Base-by-base conservation (phyloP, 2,329 filamentous ascomycete genomes). In the Aspergillus sp. region DNA sequence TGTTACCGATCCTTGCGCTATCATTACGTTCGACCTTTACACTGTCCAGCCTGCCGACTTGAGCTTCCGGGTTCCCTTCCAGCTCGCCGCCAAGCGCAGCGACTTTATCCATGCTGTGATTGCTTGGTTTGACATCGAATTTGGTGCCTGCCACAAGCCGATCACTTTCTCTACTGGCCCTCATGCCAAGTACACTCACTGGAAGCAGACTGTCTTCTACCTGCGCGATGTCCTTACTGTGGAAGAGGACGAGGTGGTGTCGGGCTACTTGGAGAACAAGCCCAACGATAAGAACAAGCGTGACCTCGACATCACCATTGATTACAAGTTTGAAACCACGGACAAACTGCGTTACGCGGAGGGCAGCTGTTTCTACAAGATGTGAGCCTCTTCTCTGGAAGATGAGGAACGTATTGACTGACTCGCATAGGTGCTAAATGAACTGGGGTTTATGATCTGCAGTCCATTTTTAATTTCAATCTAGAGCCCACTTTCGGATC, bases 201-300 rank as follows among this genome's bases (percentile, higher is more conserved):
- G 94, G 94, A 99, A 99, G 80, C 94, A 99, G 80, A 99, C 94
- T 11, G 94, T 99, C 57, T 97, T 99, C 79, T 99, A 99, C 78
- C 81, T 99, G 58, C 85, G 89, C 67, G 92, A 99, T 63, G 89
- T 96, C 32, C 79, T 99, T 59, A 97, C 92, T 16, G 91, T 96
- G 35, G 87, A 95, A 73, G 82, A 90, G 67, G 90, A 88, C 52
- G 94, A 99, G 79, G 80, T 83, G 65, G 81, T 99, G 54, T 76
- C 78, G 54, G 89, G 90, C 65, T 78, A 81, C 30, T 77, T 99
- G 38, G 81, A 84, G 58, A 95, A 93, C 77, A 88, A 86, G 75
- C 94, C 94, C 49, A 99, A 96, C 71, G 82, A 88, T 58, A 92
- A 94, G 83, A 97, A 99, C 80, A 86, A 88, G 72, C 87, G 94